Evolutionary conservation across 371 early-diverging fungal species (phyloP).

Genomic region (Blastocladiella emersonii): DNA sequence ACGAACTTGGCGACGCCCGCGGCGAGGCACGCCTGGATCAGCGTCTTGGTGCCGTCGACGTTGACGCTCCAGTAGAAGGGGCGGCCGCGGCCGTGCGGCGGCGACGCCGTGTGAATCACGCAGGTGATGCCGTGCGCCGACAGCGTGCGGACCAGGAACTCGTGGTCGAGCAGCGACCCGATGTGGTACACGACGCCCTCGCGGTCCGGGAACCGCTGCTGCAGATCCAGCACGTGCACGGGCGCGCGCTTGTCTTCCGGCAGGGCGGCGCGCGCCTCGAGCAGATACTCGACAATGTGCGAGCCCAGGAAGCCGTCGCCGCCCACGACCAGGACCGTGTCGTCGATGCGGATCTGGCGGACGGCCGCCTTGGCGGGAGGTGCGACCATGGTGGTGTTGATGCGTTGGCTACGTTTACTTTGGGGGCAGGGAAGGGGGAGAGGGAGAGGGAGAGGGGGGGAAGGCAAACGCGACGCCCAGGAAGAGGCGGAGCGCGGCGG

Average conservation of each 20-base stretch:
- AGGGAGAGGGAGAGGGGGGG: no score
- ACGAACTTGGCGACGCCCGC: constrained; percentile 56
- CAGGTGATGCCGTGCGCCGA: constrained; percentile 36
- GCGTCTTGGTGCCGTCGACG: constrained; percentile 72
- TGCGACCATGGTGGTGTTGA: no score
- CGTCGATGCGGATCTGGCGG: neutral
- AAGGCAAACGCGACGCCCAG: no score
- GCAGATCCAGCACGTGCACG: constrained; percentile 55
- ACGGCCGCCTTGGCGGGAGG: no score
- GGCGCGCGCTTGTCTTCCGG: constrained; percentile 17
- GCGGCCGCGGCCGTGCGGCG: constrained; percentile 36
- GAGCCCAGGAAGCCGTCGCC: constrained; percentile 83
- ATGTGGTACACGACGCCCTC: constrained; percentile 42
- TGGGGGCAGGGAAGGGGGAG: no score
- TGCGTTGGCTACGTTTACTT: no score
- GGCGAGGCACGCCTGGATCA: constrained; percentile 61
- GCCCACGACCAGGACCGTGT: constrained; percentile 55
- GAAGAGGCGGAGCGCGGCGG: no score
- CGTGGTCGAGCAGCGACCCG: constrained; percentile 61
- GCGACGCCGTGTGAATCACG: constrained; percentile 87
- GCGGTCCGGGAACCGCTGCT: constrained; percentile 33
- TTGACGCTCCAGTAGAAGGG: constrained; percentile 57
- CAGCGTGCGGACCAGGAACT: constrained; percentile 47
- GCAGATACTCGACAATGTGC: constrained; percentile 57
- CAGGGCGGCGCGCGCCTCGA: constrained; percentile 38